Evolutionary conservation across 176 grass and related monocot species (phyloP), one percentile per base, ranked within the genome.

Genomic region (Musa beccarii): DNA sequence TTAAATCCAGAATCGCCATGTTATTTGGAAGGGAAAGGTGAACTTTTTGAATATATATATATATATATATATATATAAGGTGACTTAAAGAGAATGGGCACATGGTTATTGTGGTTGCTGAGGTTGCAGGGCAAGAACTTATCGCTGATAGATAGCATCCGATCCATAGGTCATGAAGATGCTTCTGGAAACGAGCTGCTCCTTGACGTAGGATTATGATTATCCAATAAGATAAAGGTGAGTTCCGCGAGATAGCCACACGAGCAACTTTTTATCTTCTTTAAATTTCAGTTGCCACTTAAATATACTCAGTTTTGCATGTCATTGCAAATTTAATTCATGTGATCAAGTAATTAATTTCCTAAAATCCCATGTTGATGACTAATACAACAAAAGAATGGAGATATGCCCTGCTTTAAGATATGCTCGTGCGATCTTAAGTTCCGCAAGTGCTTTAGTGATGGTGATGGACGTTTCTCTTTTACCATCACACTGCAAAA

Each of bases 101-200:
- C 53, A 34, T 74, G 72, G 72, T 74, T 74, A 55, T 74, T 34
- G 72, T 74, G 16, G 52, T 74, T 34, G 53, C 72, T 15, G 72
- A 74, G 72, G 72, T 53, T 74, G 72, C 72, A 16, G 72, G 72
- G 17, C 72, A 74, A 34, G 53, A 74, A 29, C 53, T 74, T 74
- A 57, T 74, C 11, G 72, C 53, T 12, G 72, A 55, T 56, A 74
- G 52, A n/a, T n/a, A n/a, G n/a, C 9, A 57, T 74, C 14, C 72
- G 53, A 12, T 56, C 72, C 51, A 57, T 29, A 7, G 53, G 23
- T 8, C 52, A 17, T 8, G 24, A 74, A 74, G 72, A 74, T 74
- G 72, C 72, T 57, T 74, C 72, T 34, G 72, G 72, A 19, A 74
- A 74, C 72, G 57, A 74, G 23, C 14, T 29, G 52, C 72, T 74